These are phyloP conservation scores for Biscogniauxia mediterranea DNA, from an alignment of 2,329 filamentous ascomycete species.

Conservation along the genomic window DNA sequence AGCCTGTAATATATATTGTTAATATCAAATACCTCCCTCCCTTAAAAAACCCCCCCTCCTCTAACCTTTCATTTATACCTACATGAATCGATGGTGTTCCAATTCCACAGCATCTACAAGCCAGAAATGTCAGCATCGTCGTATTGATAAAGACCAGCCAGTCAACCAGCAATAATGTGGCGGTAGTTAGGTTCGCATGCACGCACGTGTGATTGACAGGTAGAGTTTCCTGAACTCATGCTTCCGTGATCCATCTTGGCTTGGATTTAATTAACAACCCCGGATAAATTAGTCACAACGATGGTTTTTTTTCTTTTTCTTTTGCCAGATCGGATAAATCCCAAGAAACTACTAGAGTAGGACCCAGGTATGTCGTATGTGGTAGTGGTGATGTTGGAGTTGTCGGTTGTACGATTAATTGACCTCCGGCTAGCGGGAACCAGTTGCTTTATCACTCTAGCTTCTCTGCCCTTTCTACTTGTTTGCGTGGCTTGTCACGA, in stretches of 20 bases:
- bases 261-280: conserved; percentile 14
- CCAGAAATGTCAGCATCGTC: conserved; percentile 10
- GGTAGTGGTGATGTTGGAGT: not conserved
- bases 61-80: conserved; percentile 9
- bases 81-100: conserved; percentile 42
- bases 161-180: not conserved
- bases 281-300: conserved; percentile 11
- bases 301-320: conserved; percentile 3
- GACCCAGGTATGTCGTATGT: not conserved
- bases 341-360: not conserved
- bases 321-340: not conserved
- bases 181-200: not conserved
- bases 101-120: conserved; percentile 45
- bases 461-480: not conserved
- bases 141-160: conserved; percentile 1
- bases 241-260: conserved; percentile 22
- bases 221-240: conserved; percentile 13
- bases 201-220: conserved; percentile 13
- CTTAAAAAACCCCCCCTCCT: not conserved
- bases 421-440: not conserved
- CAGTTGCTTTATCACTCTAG: not conserved
- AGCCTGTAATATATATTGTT: conserved; percentile 23
- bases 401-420: not conserved
- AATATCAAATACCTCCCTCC: not conserved
- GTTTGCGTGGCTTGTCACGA: not conserved